phyloP scores from a whole-genome alignment of 2,329 filamentous ascomycete genomes.

The Truncatella angustata region DNA sequence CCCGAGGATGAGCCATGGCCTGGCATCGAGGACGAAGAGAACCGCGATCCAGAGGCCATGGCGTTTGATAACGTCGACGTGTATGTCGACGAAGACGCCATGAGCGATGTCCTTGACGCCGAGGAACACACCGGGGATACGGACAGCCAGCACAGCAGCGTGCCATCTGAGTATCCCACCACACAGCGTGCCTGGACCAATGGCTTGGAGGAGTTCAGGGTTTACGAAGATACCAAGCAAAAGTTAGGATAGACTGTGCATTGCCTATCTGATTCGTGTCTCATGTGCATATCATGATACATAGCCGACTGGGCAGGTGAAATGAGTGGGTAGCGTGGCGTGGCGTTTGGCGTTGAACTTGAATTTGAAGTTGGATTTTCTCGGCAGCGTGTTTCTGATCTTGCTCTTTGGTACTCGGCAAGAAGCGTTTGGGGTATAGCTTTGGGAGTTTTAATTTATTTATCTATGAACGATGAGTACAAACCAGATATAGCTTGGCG shows the following conservation, averaged over 20 bases:
- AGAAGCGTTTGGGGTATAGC: neutral
- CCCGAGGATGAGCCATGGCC: constrained; percentile 58
- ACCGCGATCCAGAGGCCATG: constrained; percentile 41
- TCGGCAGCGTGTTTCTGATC: neutral
- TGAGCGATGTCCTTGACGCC: constrained; percentile 20
- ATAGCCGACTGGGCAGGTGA: neutral
- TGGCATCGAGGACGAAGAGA: constrained; percentile 57
- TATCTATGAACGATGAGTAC: too few species aligned
- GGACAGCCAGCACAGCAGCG: constrained; percentile 42
- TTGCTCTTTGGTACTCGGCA: too few species aligned
- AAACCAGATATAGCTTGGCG: too few species aligned
- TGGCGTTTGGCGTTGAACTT: constrained; percentile 11
- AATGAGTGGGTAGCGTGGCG: neutral
- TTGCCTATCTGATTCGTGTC: neutral
- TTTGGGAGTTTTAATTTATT: neutral
- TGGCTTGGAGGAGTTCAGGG: constrained; percentile 11
- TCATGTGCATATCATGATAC: neutral
- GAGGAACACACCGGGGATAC: constrained; percentile 31
- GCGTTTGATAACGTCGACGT: constrained; percentile 9
- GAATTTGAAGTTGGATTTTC: too few species aligned
- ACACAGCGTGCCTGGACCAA: constrained; percentile 41
- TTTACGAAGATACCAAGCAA: constrained; percentile 12
- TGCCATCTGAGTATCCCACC: constrained; percentile 56
- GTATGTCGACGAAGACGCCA: constrained; percentile 16
- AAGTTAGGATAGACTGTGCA: neutral